Evolutionary conservation across 305 asterid species (phyloP), one percentile per base, ranked within the genome.

Genomic region (Euphrasia arctica): DNA sequence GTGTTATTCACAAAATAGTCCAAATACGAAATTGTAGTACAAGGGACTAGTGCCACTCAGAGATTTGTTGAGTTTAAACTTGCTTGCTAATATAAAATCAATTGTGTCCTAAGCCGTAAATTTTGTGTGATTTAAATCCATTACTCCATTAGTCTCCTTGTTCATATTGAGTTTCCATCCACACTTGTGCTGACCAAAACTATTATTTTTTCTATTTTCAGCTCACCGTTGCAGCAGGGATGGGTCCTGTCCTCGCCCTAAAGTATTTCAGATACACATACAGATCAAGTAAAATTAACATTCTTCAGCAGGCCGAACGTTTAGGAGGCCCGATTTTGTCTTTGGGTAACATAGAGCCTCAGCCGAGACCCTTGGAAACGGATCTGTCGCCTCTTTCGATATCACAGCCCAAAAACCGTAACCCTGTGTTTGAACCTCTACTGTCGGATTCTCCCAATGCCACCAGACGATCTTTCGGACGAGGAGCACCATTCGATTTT

Each of bases 231-330:
- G 88, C 82, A 6, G 85, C 88, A 31, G 98, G 98, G 56, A 89
- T 92, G 96, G 95, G 95, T n/a, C 98, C 98, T 1, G 85, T 92
- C 43, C 83, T 89, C 32, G 95, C 92, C 32, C 78, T 92, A 66
- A 92, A 89, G 89, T 92, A 87, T 88, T 89, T 89, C 63, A 79
- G 98, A 67, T 92, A 87, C 75, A 89, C 96, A 14, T 92, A 92
- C 65, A 81, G 81, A 57, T 81, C 98, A 11, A 92, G 98, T 80
- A 89, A 87, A 81, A 89, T 92, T 79, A 92, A 92, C 84, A 76
- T 89, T 60, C 98, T 92, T 70, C 98, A 89, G 82, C 98, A 92
- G 69, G 91, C 88, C 0, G 98, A 92, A 65, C 95, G 98, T 25
- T 45, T 85, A 73, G 98, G 98, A 66, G 96, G 98, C 62, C 98